These are phyloP conservation scores for Datura wrightii DNA, from an alignment of 257 asterid genomes.

Conservation along the genomic window DNA sequence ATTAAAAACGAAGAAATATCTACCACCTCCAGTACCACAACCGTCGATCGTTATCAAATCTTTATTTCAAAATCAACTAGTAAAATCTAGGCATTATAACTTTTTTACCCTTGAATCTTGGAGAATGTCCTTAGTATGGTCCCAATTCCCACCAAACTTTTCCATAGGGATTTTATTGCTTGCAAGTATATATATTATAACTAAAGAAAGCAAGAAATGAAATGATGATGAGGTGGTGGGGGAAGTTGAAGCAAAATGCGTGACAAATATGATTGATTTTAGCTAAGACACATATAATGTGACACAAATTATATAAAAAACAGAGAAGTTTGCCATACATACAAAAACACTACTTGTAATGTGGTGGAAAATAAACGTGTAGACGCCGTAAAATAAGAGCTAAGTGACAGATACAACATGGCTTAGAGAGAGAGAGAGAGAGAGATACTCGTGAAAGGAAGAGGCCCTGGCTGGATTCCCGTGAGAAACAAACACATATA, in stretches of 20 bases:
- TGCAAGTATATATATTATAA: background rate
- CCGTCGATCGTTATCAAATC: background rate
- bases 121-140: slow-evolving; percentile 21
- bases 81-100: background rate
- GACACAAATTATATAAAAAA: slow-evolving; percentile 23
- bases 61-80: background rate
- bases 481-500: slow-evolving; percentile 35
- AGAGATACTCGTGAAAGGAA: slow-evolving; percentile 46
- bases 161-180: background rate
- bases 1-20: background rate
- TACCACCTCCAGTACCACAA: too few species aligned
- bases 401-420: background rate
- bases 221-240: background rate
- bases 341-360: background rate
- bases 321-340: background rate
- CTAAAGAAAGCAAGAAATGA: background rate
- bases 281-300: background rate
- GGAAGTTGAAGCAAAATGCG: slow-evolving; percentile 21
- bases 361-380: slow-evolving; percentile 40
- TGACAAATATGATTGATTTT: slow-evolving; percentile 25
- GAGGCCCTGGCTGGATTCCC: slow-evolving; percentile 38
- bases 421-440: background rate
- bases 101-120: background rate
- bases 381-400: slow-evolving; percentile 34
- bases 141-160: slow-evolving; percentile 10